Evolutionary conservation across 2,329 filamentous ascomycete genomes (phyloP).

Genomic region (Fusarium tanahbumbuense): DNA sequence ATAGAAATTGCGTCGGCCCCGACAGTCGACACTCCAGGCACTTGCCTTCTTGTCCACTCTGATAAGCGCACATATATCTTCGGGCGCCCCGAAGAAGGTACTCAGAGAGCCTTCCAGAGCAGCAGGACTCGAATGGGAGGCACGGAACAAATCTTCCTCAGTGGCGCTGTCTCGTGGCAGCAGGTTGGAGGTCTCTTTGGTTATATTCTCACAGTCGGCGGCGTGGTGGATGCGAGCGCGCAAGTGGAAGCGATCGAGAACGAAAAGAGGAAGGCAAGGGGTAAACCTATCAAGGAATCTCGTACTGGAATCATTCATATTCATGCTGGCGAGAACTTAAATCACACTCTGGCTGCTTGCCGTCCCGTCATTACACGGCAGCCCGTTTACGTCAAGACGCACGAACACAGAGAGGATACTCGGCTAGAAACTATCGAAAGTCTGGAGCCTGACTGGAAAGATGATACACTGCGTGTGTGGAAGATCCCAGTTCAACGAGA

Average conservation of each 20-base stretch:
- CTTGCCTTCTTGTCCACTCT: conserved; percentile 80
- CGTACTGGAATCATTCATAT: conserved; percentile 65
- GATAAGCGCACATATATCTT: conserved; percentile 87
- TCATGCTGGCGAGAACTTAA: conserved; percentile 83
- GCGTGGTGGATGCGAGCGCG: conserved; percentile 64
- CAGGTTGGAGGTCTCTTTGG: conserved; percentile 86
- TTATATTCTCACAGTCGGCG: conserved; percentile 85
- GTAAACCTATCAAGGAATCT: conserved; percentile 45
- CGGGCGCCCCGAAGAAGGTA: conserved; percentile 84
- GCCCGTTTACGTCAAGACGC: conserved; percentile 76
- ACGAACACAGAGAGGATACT: conserved; percentile 70
- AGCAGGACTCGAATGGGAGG: conserved; percentile 73
- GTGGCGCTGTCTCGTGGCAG: conserved; percentile 79
- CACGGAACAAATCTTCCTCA: conserved; percentile 83
- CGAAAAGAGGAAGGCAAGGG: conserved; percentile 54
- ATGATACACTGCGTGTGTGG: conserved; percentile 86
- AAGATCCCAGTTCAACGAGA: conserved; percentile 68
- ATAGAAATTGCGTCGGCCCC: conserved; percentile 84
- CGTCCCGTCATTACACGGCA: conserved; percentile 88
- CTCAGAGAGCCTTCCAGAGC: conserved; percentile 80
- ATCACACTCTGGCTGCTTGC: conserved; percentile 83
- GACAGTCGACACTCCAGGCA: conserved; percentile 88
- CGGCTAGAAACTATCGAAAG: conserved; percentile 45
- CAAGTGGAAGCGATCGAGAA: conserved; percentile 56
- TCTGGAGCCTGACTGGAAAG: conserved; percentile 74